Evolutionary conservation across 495 filamentous ascomycete species (phyloP), one percentile per base, ranked within the genome.

Genomic region (Antarctomyces pellizariae): DNA sequence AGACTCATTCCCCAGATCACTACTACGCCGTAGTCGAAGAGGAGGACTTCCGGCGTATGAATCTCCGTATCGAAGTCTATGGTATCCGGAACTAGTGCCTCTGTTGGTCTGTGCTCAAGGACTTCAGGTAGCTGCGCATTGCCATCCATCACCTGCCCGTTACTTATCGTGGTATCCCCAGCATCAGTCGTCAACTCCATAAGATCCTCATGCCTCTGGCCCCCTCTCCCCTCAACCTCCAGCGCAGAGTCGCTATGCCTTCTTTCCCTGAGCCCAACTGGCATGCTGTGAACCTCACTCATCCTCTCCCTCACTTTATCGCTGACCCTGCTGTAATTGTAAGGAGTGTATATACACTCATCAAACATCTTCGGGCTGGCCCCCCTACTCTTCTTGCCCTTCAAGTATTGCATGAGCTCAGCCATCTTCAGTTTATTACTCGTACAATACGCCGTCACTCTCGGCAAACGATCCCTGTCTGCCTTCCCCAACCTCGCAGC

Each of bases 1-100:
- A 72, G 49, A 1, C 76, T 70, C 84, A 97, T 91, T 32, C 86
- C 86, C 86, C 86, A 97, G 45, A 95, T 83, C n/a, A 97, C 86
- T n/a, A 92, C 76, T n/a, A 91, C 89, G 21, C 86, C 86, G 41
- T 97, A 97, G 37, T 91, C 74, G 44, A 92, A 97, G 13, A 97
- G 60, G 47, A 97, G 95, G 6, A 93, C 61, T 47, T 97, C 86
- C 0, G 84, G 82, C 1, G 70, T 90, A 44, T 90, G 77, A 7
- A 93, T 76, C 30, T 45, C 59, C 12, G 64, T 83, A 44, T 78
- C 74, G 26, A 78, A 67, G 42, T 78, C 53, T 15, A 48, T 38
- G 7, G 43, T 48, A n/a, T n/a, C n/a, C n/a, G n/a, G n/a, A n/a
- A n/a, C n/a, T n/a, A n/a, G n/a, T 7, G 14, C 25, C 4, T 44